Base-by-base conservation (phyloP, 1,284 basidiomycete species). In the Mycena citricolor region DNA sequence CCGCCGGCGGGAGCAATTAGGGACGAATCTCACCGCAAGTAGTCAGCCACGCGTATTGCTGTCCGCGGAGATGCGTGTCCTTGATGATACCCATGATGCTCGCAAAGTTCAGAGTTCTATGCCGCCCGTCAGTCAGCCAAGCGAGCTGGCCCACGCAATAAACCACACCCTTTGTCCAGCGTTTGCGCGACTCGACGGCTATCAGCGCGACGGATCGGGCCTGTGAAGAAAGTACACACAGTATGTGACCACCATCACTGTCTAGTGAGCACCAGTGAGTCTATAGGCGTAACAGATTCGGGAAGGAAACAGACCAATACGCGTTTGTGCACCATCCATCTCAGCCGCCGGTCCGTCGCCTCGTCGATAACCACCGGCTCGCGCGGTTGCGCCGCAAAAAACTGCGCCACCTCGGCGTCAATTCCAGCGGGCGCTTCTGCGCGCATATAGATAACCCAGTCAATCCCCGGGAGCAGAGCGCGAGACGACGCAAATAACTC, bases 191-290 rank as follows among this genome's bases (percentile, higher is more conserved):
- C 68, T 68, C 26, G 20, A 31, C 19, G 31, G 32, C 30, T 13
- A 30, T 28, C 33, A 60, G 29, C 31, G 12, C 43, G 26, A n/a
- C n/a, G 20, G 22, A 42, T 32, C 20, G 30, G 10, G 5, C 8
- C 16, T 24, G 14, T 33, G 20, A 14, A 19, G 12, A 40, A 24
- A 24, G 26, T 14, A 36, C 61, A 50, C 43, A 69, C 67, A 76
- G 57, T 79, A 77, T n/a, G 76, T 77, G 17, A 73, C 61, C 24
- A 79, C 69, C 76, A 79, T 78, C 34, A 77, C 68, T 22, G 61
- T 54, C 66, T 68, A 19, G 33, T 8, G 16, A 14, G 19, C 13
- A 20, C 12, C 25, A 20, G 22, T 29, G 30, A 24, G 34, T 35
- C n/a, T n/a, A n/a, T n/a, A n/a, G n/a, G n/a, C n/a, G n/a, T n/a